Base-by-base conservation (phyloP, 2,329 filamentous ascomycete species). In the Ophiosphaerella herpotricha region DNA sequence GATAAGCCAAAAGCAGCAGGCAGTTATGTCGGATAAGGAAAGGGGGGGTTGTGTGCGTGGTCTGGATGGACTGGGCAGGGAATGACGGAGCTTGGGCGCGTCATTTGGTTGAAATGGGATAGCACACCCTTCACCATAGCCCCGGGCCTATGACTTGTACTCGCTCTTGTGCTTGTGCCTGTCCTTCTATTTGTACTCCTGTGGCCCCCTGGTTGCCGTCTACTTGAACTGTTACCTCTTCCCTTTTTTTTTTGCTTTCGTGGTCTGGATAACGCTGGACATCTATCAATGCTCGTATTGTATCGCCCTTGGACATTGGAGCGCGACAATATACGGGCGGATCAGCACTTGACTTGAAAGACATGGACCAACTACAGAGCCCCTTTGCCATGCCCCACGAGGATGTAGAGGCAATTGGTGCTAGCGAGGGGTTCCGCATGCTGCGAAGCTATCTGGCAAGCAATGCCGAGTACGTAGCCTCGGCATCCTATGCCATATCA, bases 351-450 rank as follows among this genome's bases (percentile, higher is more conserved):
- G 43, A 32, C 7, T 29, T 29, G 38, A 34, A 35, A 45, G 32
- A 31, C 21, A 54, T 51, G 51, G 55, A 58, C 26, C 46, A 50
- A 18, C 42, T 46, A 48, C 57, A 64, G 52, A 75, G 74, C 43
- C 77, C 77, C 11, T 78, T 79, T 65, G 56, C 68, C 50, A 74
- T 80, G 50, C 68, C 70, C 48, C 61, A 55, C 52, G 72, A 77
- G 39, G 75, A 78, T 50, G 60, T 77, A 13, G 69, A 74, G 18
- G 60, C 64, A 9, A 60, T 80, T 21, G 61, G 64, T 26, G 57
- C 67, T 12, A 76, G 74, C 6, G 66, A 76, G 40, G 76, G 75
- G 0, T 80, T 80, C 61, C 64, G 59, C 34, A 69, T 79, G 39
- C 57, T 80, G 55, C 67, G 77, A 44, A 61, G 66, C 24, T 76